phyloP scores from a whole-genome alignment of 192 early-diverging fungal species.

The Coemansia sp. region DNA sequence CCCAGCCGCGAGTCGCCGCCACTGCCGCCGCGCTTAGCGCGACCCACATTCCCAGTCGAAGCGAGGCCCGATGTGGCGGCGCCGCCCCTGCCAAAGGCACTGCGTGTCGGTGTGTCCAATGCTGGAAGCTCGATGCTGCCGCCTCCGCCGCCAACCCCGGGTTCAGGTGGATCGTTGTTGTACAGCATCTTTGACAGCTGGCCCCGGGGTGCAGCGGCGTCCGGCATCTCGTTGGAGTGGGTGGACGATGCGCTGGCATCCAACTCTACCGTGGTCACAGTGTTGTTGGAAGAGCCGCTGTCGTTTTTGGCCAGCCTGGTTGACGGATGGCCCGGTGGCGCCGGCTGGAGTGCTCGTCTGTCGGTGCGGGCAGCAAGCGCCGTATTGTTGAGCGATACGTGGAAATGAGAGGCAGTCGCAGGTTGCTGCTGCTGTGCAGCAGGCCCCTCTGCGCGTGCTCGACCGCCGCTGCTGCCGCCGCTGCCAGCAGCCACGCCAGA shows the following conservation, averaged over 20 bases:
- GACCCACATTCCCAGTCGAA: conserved; percentile 8
- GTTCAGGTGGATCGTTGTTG: conserved; percentile 19
- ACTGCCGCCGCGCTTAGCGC: conserved; percentile 34
- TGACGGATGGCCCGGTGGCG: too few species aligned
- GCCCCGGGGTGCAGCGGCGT: conserved; percentile 12
- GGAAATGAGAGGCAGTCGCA: conserved; percentile 30
- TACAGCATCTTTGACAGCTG: conserved; percentile 46
- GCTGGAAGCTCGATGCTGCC: neutral
- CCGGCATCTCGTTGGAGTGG: conserved; percentile 4
- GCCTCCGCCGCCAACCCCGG: neutral
- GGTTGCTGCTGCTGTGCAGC: conserved; percentile 6
- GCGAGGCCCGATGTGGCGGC: neutral
- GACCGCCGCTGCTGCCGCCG: too few species aligned
- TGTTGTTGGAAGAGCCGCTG: conserved; percentile 27
- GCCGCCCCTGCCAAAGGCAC: neutral
- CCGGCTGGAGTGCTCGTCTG: neutral
- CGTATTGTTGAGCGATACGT: conserved; percentile 27
- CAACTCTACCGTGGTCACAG: conserved; percentile 31
- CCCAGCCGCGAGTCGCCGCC: conserved; percentile 35
- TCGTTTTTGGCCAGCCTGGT: conserved; percentile 20
- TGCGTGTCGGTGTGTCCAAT: neutral
- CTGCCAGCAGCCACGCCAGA: neutral
- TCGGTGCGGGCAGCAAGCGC: conserved; percentile 16
- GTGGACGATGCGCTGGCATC: conserved; percentile 19
- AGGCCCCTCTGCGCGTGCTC: neutral